A percentile compares a stretch with the other conserved stretches of the same genome.
Conservation (phyloP, 306 rosid genomes). For the Herpetospermum pedunculosum region DNA sequence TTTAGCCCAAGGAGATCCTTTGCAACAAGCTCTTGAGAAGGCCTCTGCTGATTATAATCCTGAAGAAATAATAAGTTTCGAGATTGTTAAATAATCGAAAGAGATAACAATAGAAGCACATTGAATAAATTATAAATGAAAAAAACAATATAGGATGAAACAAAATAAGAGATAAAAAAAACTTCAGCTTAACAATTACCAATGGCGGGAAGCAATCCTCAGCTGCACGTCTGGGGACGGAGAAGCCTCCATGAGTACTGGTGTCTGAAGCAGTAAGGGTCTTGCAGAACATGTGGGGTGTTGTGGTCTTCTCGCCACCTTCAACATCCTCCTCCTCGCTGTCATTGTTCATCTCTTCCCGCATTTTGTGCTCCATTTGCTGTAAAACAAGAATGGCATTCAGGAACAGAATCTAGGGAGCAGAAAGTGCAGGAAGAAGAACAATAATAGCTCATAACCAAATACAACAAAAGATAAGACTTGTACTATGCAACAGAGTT, state of each 20-base stretch:
- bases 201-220: slow-evolving; percentile 98
- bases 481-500: background rate
- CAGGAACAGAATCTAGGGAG: background rate
- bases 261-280: slow-evolving; percentile 98
- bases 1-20: slow-evolving; percentile 90
- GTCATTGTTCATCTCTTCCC: slow-evolving; percentile 38
- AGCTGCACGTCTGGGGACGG: slow-evolving; percentile 99
- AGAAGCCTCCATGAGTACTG: slow-evolving; percentile 98
- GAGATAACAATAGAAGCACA: background rate
- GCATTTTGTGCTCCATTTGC: slow-evolving; percentile 45
- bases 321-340: slow-evolving; percentile 62
- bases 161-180: background rate
- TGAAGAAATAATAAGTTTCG: slow-evolving; percentile 9
- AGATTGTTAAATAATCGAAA: background rate
- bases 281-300: slow-evolving; percentile 99
- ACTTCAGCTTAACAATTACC: slow-evolving; percentile 31
- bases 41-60: slow-evolving; percentile 91
- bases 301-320: slow-evolving; percentile 53
- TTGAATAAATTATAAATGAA: background rate
- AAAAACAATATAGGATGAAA: background rate
- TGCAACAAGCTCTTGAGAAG: slow-evolving; percentile 95
- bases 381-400: slow-evolving; percentile 13
- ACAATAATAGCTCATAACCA: background rate
- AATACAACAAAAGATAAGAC: background rate
- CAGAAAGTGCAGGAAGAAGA: background rate